A percentile compares a stretch with the other conserved stretches of the same genome.
Evolutionary conservation across 306 rosid genomes (phyloP).

Genomic region (Begonia fuchsioides): DNA sequence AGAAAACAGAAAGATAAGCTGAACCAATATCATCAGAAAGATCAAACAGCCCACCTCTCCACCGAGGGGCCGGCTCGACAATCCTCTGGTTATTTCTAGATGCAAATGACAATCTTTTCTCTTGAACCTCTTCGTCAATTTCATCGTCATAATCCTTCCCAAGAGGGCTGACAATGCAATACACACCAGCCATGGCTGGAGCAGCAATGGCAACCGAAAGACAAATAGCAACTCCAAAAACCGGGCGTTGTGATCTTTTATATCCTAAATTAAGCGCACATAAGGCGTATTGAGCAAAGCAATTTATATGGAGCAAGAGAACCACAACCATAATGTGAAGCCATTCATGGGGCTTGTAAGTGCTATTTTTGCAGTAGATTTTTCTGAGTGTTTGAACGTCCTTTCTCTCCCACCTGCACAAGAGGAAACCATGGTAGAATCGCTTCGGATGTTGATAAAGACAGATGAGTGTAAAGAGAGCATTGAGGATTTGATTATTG

Average conservation of each 20-base stretch:
- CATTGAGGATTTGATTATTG: constrained; percentile 52
- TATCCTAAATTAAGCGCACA: constrained; percentile 43
- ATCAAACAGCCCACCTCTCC: constrained; percentile 42
- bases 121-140: constrained; percentile 24
- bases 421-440: constrained; percentile 34
- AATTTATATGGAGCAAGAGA: constrained; percentile 38
- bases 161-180: constrained; percentile 36
- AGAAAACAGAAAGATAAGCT: constrained; percentile 22
- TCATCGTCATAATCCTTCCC: constrained; percentile 27
- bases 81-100: constrained; percentile 19
- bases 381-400: constrained; percentile 26
- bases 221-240: constrained; percentile 26
- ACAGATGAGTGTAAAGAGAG: constrained; percentile 55
- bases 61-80: constrained; percentile 25
- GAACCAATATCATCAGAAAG: constrained; percentile 19
- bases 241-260: constrained; percentile 27
- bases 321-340: constrained; percentile 36
- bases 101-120: constrained; percentile 16
- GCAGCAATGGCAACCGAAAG: constrained; percentile 39
- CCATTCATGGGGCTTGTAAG: constrained; percentile 36
- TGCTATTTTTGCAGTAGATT: constrained; percentile 32
- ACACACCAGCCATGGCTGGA: constrained; percentile 28
- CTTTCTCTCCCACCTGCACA: constrained; percentile 36
- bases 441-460: constrained; percentile 44
- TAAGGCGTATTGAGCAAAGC: constrained; percentile 54